Base-by-base conservation (phyloP, 2,329 filamentous ascomycete species). In the Penicillium hesseltinei region DNA sequence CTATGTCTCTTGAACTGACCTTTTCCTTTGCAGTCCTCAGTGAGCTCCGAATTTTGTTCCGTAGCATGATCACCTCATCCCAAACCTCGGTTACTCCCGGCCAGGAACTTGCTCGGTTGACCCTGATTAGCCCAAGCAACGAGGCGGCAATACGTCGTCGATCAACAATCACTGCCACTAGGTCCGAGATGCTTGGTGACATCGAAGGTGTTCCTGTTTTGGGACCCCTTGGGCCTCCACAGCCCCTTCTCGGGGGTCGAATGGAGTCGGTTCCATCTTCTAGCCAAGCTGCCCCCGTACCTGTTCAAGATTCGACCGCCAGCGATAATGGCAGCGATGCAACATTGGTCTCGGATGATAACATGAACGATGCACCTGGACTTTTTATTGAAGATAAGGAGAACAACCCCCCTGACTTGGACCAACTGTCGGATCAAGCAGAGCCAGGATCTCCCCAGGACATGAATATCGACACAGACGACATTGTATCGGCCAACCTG, bases 71-170 rank as follows among this genome's bases (percentile, higher is more conserved):
- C 58, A 82, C 80, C 1, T 86, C 88, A 1, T 77, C 83, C 5
- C 78, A 81, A 40, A 76, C 81, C 11, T 87, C 83, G 17, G 85
- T 92, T 31, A 84, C 82, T 43, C 92, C 92, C 2, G 86, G 87
- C 4, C 87, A 89, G 65, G 85, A 91, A 62, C 81, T 97, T 35
- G 92, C 92, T 27, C 88, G 91, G 49, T 83, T 92, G 39, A 92
- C 92, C 1, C 80, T 96, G 23, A 84, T 90, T 57, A 83, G 80
- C 60, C 78, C 81, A 25, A 80, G 80, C 46, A 80, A 81, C 39
- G 83, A 84, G 63, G 81, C 79, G 39, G 77, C 77, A 25, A 78
- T 81, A 56, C 77, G 81, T 55, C 72, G 79, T 59, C 73, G 76
- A 56, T 81, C 81, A 27, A 77, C 79, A 53, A 68, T 78, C 62